These are phyloP conservation scores for Exophiala sp. DNA, from an alignment of 2,329 filamentous ascomycete genomes.

Conservation along the genomic window DNA sequence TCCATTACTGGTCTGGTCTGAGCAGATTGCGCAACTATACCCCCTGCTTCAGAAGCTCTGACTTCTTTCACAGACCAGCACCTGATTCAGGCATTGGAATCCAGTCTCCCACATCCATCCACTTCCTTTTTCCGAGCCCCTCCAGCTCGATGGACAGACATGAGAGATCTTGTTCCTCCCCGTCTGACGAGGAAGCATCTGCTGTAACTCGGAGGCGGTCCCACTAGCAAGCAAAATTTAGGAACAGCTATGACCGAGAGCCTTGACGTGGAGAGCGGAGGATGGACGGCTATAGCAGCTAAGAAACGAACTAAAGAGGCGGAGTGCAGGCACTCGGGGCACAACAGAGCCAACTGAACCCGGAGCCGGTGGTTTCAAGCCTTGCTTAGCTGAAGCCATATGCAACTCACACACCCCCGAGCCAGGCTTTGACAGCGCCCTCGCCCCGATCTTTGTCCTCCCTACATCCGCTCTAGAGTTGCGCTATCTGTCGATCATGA, in stretches of 20 bases:
- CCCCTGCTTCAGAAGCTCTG: not conserved
- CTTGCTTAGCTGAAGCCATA: conserved; percentile 12
- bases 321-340: not conserved
- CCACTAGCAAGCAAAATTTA: not conserved
- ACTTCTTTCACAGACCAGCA: not conserved
- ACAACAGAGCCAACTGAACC: conserved; percentile 1
- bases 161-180: not conserved
- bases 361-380: conserved; percentile 10
- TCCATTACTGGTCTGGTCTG: not conserved
- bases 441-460: conserved; percentile 2
- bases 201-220: conserved; percentile 7
- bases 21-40: not conserved
- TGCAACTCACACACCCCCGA: not conserved
- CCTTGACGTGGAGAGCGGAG: conserved; percentile 13
- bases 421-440: not conserved
- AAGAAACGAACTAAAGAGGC: conserved; percentile 5
- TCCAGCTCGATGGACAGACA: not conserved
- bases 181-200: no score
- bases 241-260: not conserved
- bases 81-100: not conserved
- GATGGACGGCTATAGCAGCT: conserved; percentile 7
- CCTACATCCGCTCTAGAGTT: not conserved
- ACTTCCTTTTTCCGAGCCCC: not conserved
- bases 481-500: conserved; percentile 23
- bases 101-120: not conserved